phyloP scores from a whole-genome alignment of 768 basidiomycete genomes.

The Pleurotus sapidus region DNA sequence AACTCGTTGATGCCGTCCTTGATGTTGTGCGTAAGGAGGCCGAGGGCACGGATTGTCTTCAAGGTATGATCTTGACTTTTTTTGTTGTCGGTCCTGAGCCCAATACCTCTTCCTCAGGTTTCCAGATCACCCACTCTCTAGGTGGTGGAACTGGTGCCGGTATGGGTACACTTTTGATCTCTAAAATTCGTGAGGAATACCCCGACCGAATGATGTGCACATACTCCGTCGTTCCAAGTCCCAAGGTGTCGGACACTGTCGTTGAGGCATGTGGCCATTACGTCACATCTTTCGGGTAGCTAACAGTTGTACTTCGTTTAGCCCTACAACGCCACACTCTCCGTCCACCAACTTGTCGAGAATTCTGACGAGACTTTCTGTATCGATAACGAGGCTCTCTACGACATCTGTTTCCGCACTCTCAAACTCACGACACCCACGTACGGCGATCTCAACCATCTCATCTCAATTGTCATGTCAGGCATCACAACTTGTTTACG shows the following conservation, averaged over 20 bases:
- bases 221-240: constrained; percentile 96
- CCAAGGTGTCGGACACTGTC: constrained; percentile 98
- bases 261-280: constrained; percentile 63
- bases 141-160: constrained; percentile 99
- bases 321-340: constrained; percentile 99
- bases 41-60: constrained; percentile 94
- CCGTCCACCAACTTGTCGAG: constrained; percentile 97
- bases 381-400: constrained; percentile 98
- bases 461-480: constrained; percentile 97
- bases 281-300: no score
- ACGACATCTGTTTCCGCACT: constrained; percentile 98
- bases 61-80: constrained; percentile 58
- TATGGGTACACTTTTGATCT: constrained; percentile 99
- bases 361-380: constrained; percentile 99
- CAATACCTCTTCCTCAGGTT: constrained; percentile 48
- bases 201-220: constrained; percentile 99
- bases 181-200: constrained; percentile 98
- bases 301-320: constrained; percentile 20
- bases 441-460: constrained; percentile 96
- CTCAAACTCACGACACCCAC: constrained; percentile 95
- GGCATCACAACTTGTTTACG: constrained; percentile 98
- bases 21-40: constrained; percentile 99
- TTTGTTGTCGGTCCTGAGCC: background rate
- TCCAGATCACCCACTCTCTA: constrained; percentile 98
- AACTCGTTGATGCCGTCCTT: constrained; percentile 96